Conservation (phyloP, 371 early-diverging fungal species). For the Lichtheimia ramosa region DNA sequence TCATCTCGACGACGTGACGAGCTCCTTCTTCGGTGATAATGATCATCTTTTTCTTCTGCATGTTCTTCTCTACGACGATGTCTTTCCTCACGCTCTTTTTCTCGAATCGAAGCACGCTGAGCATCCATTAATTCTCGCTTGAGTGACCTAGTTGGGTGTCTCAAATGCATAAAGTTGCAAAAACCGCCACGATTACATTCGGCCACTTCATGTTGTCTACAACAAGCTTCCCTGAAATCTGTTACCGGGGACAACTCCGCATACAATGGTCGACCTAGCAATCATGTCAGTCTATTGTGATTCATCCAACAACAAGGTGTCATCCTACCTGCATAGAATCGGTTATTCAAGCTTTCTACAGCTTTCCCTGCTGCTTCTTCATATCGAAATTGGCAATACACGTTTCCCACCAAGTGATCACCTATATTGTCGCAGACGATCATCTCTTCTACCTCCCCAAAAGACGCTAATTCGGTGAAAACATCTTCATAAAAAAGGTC, state of each 20-base stretch:
- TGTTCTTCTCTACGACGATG: not conserved
- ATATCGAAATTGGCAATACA: slow-evolving; percentile 89
- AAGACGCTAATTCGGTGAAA: slow-evolving; percentile 92
- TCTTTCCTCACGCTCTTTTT: slow-evolving; percentile 45
- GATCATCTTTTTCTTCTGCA: no score
- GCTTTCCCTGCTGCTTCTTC: slow-evolving; percentile 94
- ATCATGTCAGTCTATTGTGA: not conserved
- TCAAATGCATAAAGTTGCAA: slow-evolving; percentile 99
- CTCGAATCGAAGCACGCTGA: slow-evolving; percentile 65
- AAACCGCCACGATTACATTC: slow-evolving; percentile 96
- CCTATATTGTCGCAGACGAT: slow-evolving; percentile 97
- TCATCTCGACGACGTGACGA: no score
- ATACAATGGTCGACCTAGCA: slow-evolving; percentile 83
- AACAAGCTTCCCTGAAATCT: slow-evolving; percentile 97
- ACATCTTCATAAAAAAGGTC: slow-evolving; percentile 97
- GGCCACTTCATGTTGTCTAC: slow-evolving; percentile 92
- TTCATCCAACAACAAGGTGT: no score
- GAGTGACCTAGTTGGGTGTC: slow-evolving; percentile 73
- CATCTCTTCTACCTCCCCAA: slow-evolving; percentile 97
- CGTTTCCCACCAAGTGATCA: slow-evolving; percentile 96
- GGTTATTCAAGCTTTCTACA: slow-evolving; percentile 85
- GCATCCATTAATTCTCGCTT: slow-evolving; percentile 79
- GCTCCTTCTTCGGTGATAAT: no score
- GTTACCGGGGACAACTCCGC: slow-evolving; percentile 96
- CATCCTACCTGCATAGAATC: slow-evolving; percentile 85